Evolutionary conservation across 1,284 basidiomycete species (phyloP), one percentile per base, ranked within the genome.

Genomic region (Testicularia cyperi): DNA sequence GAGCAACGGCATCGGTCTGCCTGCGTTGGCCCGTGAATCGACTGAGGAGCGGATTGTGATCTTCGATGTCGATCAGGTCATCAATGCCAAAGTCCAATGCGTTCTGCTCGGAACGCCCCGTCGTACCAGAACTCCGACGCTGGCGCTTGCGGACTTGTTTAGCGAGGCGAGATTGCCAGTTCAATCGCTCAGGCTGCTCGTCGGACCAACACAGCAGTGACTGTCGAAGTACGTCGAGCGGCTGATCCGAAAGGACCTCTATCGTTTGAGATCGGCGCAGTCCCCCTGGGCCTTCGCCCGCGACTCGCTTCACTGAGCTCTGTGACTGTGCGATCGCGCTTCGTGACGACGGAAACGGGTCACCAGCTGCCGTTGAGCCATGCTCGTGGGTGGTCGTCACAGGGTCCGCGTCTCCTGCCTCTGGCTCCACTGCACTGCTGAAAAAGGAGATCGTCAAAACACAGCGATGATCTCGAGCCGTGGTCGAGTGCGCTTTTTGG

Each of bases 181-280:
- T n/a, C n/a, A n/a, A n/a, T 8, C 53, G 47, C 27, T 62, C 58
- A 6, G 58, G 58, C 36, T 56, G 58, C 18, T 53, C 48, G 18
- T 62, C 48, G 3, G 58, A 56, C 58, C 58, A 62, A 35, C 58
- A 62, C 16, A 52, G 26, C 20, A 62, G 42, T 14, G 52, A 48
- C 8, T 27, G 24, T 9, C 39, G 40, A 21, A 62, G 27, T 18
- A 41, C 38, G 8, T 28, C 28, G 26, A 62, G 28, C 3, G 47
- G 38, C 22, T 62, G 58, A 4, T 32, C 31, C 5, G 58, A 62
- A 9, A 56, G 52, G 8, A 62, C 33, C 27, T 56, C 53, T n/a
- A 62, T 31, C 4, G 58, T 62, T 28, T 62, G 52, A 7, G 44
- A 28, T 14, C 51, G 46, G 41, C 39, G 47, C 47, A 56, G 51